Conservation (phyloP, 208 protist genomes). For the Tritrichomonas foetus region DNA sequence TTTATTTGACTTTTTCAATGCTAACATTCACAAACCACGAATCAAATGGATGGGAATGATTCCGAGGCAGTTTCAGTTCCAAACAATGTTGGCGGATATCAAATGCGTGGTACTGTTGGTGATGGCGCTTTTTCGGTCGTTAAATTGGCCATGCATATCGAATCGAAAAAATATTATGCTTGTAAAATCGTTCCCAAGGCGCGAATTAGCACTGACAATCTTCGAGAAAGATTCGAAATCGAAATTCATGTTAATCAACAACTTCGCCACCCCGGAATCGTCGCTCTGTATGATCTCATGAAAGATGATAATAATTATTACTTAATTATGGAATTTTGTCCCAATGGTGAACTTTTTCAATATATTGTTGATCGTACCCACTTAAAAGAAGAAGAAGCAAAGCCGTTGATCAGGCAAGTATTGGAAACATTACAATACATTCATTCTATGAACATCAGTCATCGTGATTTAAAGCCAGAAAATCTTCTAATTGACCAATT, state of each 20-base stretch:
- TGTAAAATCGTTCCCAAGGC: conserved; percentile 7
- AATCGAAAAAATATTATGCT: conserved; percentile 23
- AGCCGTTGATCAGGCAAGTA: neutral
- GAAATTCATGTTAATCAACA: conserved; percentile 6
- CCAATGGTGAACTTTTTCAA: conserved; percentile 1
- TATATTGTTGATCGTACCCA: neutral
- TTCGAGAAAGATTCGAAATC: neutral
- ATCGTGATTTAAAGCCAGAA: conserved; percentile 17
- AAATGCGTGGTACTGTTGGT: neutral
- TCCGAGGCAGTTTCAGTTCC: neutral
- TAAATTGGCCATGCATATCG: neutral
- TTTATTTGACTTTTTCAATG: no score
- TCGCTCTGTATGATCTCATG: neutral
- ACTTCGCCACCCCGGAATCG: neutral
- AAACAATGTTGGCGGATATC: neutral
- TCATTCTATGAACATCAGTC: neutral
- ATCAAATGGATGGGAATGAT: no score
- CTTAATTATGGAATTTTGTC: conserved; percentile 20
- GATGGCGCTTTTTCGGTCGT: neutral
- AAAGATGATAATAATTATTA: neutral
- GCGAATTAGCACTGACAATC: neutral
- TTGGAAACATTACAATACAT: neutral
- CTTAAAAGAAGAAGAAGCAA: neutral
- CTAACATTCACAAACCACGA: no score
- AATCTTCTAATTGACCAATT: neutral